A percentile compares a stretch with the other conserved stretches of the same genome.
Evolutionary conservation across 768 basidiomycete genomes (phyloP).

Genomic region (Naganishia onofrii): DNA sequence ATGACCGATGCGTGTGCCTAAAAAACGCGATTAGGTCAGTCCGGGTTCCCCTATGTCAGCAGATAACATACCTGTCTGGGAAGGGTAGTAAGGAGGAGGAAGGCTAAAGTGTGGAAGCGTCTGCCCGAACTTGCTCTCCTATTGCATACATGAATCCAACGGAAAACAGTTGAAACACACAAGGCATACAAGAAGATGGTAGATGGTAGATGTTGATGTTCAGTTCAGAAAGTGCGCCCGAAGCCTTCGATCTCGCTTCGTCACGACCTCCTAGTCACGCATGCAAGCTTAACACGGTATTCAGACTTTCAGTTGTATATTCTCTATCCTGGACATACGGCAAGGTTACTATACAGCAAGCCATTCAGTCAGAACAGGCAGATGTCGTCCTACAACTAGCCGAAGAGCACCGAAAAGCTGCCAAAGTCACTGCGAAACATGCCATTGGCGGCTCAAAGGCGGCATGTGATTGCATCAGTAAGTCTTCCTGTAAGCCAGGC

Average conservation of each 20-base stretch:
- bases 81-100: background rate
- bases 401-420: background rate
- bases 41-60: too few relatives aligned
- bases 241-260: slow-evolving; percentile 3
- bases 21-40: background rate
- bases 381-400: background rate
- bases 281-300: background rate
- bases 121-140: background rate
- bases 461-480: slow-evolving; percentile 27
- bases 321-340: background rate
- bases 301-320: background rate
- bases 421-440: background rate
- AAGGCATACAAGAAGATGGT: background rate
- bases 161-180: background rate
- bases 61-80: background rate
- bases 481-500: background rate
- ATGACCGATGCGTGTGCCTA: slow-evolving; percentile 25
- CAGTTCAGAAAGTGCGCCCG: background rate
- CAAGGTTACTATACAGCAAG: background rate
- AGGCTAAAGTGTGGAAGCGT: background rate
- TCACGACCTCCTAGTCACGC: slow-evolving; percentile 12
- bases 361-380: background rate
- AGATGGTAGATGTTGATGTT: slow-evolving; percentile 5
- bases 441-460: slow-evolving; percentile 23
- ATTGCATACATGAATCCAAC: background rate